phyloP scores from a whole-genome alignment of 805 yeast genomes.

The Yamadazyma scolyti region DNA sequence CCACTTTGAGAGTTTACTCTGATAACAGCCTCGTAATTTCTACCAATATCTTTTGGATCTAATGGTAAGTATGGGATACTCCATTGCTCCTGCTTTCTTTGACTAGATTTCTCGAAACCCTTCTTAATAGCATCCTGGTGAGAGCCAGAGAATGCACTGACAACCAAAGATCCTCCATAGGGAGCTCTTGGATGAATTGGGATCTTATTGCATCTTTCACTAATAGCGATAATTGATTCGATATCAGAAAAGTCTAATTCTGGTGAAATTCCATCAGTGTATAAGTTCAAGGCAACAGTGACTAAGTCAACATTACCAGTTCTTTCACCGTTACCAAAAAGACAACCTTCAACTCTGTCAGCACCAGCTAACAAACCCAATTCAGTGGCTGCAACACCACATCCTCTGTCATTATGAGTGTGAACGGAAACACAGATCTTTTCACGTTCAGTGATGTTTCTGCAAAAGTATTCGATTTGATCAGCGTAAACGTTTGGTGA shows the following conservation, averaged over 20 bases:
- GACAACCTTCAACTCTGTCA: conserved; percentile 80
- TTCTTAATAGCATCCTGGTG: conserved; percentile 72
- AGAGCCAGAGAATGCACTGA: conserved; percentile 73
- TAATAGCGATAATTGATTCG: conserved; percentile 61
- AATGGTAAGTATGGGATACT: conserved; percentile 72
- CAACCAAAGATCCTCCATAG: conserved; percentile 75
- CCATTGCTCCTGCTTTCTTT: conserved; percentile 46
- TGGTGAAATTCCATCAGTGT: conserved; percentile 75
- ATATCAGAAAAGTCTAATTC: conserved; percentile 68
- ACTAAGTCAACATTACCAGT: conserved; percentile 80
- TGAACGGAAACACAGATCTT: conserved; percentile 68
- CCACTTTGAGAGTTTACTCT: conserved; percentile 87
- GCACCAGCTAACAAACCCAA: conserved; percentile 79
- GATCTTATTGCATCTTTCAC: conserved; percentile 74
- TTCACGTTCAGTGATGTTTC: conserved; percentile 66
- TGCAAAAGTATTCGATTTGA: conserved; percentile 72
- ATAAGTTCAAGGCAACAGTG: conserved; percentile 72
- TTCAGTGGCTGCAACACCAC: conserved; percentile 82
- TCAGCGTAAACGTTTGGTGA: conserved; percentile 77
- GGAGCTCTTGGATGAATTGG: conserved; percentile 75
- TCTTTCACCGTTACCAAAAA: conserved; percentile 82
- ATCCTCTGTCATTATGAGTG: conserved; percentile 78
- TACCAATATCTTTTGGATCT: conserved; percentile 78
- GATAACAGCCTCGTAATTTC: conserved; percentile 78
- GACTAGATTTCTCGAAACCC: conserved; percentile 53